Base-by-base conservation (phyloP, 352 stramenopile genomes). In the Thraustotheca clavata region DNA sequence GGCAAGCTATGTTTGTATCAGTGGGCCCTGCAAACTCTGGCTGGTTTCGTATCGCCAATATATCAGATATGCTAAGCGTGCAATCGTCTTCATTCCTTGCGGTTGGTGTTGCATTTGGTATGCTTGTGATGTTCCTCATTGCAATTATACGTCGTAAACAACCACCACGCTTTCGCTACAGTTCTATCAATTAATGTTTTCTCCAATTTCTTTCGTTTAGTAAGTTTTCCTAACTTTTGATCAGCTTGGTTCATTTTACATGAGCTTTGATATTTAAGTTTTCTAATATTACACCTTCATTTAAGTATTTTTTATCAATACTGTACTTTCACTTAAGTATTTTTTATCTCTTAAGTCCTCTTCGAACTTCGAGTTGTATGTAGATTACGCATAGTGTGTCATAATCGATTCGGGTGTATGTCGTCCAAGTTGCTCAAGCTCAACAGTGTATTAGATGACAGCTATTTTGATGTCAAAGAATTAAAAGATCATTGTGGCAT, bases 351-450 rank as follows among this genome's bases (percentile, higher is more conserved):
- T n/a, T n/a, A n/a, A n/a, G n/a, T n/a, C n/a, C n/a, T n/a, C n/a
- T n/a, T n/a, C n/a, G n/a, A n/a, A n/a, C n/a, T n/a, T n/a, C n/a
- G n/a, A n/a, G n/a, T n/a, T n/a, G n/a, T n/a, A n/a, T n/a, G n/a
- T n/a, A n/a, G n/a, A n/a, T n/a, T n/a, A n/a, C n/a, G n/a, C n/a
- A n/a, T n/a, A n/a, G n/a, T n/a, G n/a, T n/a, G n/a, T n/a, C n/a
- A n/a, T n/a, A n/a, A n/a, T n/a, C n/a, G n/a, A n/a, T n/a, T n/a
- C n/a, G n/a, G n/a, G n/a, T n/a, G n/a, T n/a, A 20, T 18, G 7
- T 52, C 43, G 43, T 52, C 43, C 9, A 24, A 52, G 43, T 31
- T 52, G 24, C 43, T 52, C 43, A 52, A 52, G 43, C 43, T 52
- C 43, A 24, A 52, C 7, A 52, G 43, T 18, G 43, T 52, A 24